Conservation (phyloP, 768 basidiomycete genomes). For the Leucocoprinus birnbaumii region DNA sequence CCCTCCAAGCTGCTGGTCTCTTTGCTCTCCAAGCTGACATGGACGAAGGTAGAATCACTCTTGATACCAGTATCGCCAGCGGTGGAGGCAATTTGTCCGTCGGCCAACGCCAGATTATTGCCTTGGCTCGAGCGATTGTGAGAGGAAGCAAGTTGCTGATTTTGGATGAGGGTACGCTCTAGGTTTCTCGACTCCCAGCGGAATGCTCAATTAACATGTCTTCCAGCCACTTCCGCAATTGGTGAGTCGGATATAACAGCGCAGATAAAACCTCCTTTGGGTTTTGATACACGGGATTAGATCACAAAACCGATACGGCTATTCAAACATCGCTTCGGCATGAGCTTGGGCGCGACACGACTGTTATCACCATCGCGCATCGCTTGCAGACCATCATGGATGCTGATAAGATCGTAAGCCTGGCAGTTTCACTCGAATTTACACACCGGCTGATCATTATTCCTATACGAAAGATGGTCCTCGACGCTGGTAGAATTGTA, state of each 20-base stretch:
- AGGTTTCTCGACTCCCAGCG: not conserved
- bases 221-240: conserved; percentile 37
- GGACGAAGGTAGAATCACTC: conserved; percentile 45
- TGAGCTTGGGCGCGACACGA: conserved; percentile 57
- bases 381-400: conserved; percentile 66
- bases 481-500: conserved; percentile 18
- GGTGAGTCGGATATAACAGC: conserved; percentile 26
- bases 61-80: conserved; percentile 38
- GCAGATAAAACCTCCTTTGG: not conserved
- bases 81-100: conserved; percentile 71
- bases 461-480: conserved; percentile 13
- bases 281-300: conserved; percentile 17
- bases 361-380: conserved; percentile 65
- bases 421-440: not conserved
- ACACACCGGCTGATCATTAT: too few relatives aligned
- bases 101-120: conserved; percentile 68
- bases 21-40: conserved; percentile 34
- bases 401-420: conserved; percentile 45
- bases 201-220: conserved; percentile 3
- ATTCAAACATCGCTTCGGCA: conserved; percentile 67
- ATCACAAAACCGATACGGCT: conserved; percentile 61
- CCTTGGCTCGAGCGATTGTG: conserved; percentile 55
- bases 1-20: conserved; percentile 33
- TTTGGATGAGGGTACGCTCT: conserved; percentile 54
- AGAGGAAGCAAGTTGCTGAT: conserved; percentile 53